Evolutionary conservation across 179 eudicot species (phyloP).

Genomic region (Spinacia oleracea): DNA sequence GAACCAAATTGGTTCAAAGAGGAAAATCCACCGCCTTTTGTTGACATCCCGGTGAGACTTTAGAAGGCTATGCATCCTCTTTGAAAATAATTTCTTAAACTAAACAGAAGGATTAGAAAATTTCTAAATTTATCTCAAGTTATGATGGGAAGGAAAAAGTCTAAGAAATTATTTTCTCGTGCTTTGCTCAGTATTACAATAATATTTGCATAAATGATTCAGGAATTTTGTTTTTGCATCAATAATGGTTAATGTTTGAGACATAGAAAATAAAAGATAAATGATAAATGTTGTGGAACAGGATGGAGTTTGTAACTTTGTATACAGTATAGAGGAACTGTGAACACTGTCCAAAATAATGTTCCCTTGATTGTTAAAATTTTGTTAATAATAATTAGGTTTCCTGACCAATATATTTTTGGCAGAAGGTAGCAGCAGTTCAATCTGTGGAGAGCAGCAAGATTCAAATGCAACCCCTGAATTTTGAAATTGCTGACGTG

Average conservation of each 20-base stretch:
- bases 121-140: not conserved
- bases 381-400: not conserved
- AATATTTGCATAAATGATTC: not conserved
- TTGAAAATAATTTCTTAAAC: too few species aligned
- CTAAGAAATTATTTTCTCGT: not conserved
- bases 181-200: not conserved
- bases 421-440: conserved; percentile 62
- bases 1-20: conserved; percentile 68
- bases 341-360: not conserved
- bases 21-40: conserved; percentile 45
- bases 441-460: conserved; percentile 37
- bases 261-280: not conserved
- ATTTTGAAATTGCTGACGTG: conserved; percentile 36
- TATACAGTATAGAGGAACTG: not conserved
- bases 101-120: too few species aligned
- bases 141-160: not conserved
- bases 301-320: not conserved
- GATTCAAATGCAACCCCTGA: conserved; percentile 47
- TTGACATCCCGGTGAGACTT: conserved; percentile 55
- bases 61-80: conserved; percentile 6
- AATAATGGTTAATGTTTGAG: not conserved
- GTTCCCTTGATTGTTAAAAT: not conserved
- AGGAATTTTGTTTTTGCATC: not conserved
- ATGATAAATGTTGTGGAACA: not conserved
- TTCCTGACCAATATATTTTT: conserved; percentile 20